Evolutionary conservation across 352 stramenopile species (phyloP).

Genomic region (Globisporangium nagaii): DNA sequence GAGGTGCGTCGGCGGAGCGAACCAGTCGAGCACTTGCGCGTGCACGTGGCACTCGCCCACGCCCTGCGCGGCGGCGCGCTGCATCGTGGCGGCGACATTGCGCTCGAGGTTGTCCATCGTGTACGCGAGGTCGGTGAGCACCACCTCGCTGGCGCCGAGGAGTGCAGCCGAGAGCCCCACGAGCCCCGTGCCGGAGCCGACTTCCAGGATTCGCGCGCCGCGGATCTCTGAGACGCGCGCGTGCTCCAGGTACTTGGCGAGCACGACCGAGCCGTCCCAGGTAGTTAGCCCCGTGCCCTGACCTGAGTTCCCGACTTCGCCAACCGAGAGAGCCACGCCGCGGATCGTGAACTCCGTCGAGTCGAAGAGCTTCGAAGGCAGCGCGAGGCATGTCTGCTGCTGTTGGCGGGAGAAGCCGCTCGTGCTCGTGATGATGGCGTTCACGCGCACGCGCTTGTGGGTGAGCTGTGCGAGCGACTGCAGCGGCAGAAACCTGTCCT

Average conservation of each 20-base stretch:
- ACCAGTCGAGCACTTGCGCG: conserved; percentile 64
- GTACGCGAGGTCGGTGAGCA: conserved; percentile 86
- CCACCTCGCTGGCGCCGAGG: conserved; percentile 66
- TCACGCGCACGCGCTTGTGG: conserved; percentile 28
- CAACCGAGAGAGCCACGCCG: conserved; percentile 37
- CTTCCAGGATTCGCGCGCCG: conserved; percentile 60
- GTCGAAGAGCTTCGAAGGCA: conserved; percentile 63
- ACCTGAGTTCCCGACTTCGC: conserved; percentile 74
- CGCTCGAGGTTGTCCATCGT: conserved; percentile 73
- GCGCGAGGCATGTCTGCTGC: conserved; percentile 25
- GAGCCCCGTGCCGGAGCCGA: conserved; percentile 83
- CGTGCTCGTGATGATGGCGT: conserved; percentile 26
- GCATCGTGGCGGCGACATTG: conserved; percentile 44
- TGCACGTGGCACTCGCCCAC: conserved; percentile 10
- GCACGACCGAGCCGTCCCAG: conserved; percentile 88
- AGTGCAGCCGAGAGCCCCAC: conserved; percentile 79
- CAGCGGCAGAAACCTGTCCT: conserved; percentile 27
- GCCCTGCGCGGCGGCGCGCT: conserved; percentile 12
- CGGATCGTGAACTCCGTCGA: conserved; percentile 47
- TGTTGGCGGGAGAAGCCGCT: conserved; percentile 1
- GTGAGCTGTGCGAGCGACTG: conserved; percentile 17
- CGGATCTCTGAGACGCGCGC: conserved; percentile 18
- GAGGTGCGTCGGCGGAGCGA: conserved; percentile 41
- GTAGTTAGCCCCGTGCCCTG: conserved; percentile 86
- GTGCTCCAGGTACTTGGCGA: conserved; percentile 90